Evolutionary conservation across 331 rosid species (phyloP).

Genomic region (Stylosanthes scabra): DNA sequence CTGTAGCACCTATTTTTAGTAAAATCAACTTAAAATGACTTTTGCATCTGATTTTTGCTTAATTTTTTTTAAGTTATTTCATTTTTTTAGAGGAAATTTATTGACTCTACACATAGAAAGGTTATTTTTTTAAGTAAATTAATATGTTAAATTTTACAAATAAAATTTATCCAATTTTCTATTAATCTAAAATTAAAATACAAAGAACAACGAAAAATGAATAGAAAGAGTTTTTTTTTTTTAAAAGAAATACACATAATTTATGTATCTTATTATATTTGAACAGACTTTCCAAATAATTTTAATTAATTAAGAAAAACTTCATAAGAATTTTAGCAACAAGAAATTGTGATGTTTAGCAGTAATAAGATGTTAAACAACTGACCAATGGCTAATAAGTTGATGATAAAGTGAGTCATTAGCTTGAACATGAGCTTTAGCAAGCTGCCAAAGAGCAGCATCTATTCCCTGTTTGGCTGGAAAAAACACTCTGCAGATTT

Average conservation of each 20-base stretch:
- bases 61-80: background rate
- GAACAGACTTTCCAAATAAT: too few relatives aligned
- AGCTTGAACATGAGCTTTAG: constrained; percentile 81
- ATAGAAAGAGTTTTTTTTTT: background rate
- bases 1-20: too few relatives aligned
- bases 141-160: background rate
- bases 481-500: constrained; percentile 42
- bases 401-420: constrained; percentile 70
- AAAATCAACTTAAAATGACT: too few relatives aligned
- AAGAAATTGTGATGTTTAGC: background rate
- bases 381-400: constrained; percentile 81
- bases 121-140: background rate
- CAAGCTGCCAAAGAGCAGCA: constrained; percentile 80
- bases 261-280: too few relatives aligned
- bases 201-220: too few relatives aligned
- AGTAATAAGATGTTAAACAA: background rate
- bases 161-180: background rate
- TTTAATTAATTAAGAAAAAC: too few relatives aligned
- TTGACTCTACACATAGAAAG: background rate
- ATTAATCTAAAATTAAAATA: background rate
- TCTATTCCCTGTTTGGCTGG: constrained; percentile 65
- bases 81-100: background rate
- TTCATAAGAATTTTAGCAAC: too few relatives aligned
- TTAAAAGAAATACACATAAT: background rate
- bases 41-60: background rate